phyloP scores from a whole-genome alignment of 148 eudicot species.

The Arbutus unedo region DNA sequence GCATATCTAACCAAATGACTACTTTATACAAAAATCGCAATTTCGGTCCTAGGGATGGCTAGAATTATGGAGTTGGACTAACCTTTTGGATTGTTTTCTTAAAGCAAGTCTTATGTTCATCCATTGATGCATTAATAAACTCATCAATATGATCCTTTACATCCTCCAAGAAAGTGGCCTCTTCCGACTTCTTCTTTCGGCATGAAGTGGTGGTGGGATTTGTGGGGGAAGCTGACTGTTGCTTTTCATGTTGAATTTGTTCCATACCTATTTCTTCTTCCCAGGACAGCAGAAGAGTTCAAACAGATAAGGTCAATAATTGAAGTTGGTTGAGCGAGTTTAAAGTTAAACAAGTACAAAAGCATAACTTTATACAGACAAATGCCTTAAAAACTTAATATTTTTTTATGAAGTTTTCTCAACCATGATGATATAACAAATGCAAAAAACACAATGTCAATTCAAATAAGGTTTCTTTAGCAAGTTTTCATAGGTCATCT shows the following conservation, averaged over 20 bases:
- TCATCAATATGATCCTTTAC: slow-evolving; percentile 87
- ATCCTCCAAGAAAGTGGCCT: slow-evolving; percentile 71
- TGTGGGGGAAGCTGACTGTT: slow-evolving; percentile 34
- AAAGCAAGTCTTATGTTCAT: slow-evolving; percentile 87
- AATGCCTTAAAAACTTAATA: not conserved
- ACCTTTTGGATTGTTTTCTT: slow-evolving; percentile 83
- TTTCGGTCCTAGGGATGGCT: not conserved
- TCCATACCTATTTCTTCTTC: slow-evolving; percentile 27
- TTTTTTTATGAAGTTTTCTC: not conserved
- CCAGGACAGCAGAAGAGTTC: not conserved
- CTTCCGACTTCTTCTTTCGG: slow-evolving; percentile 73
- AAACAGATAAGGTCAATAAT: not conserved
- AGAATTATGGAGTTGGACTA: not conserved
- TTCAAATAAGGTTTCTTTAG: not conserved
- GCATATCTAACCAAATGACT: not conserved
- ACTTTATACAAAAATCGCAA: not conserved
- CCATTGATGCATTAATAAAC: slow-evolving; percentile 83
- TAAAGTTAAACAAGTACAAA: not conserved
- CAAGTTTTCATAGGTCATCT: not conserved
- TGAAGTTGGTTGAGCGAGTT: not conserved
- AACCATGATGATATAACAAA: not conserved
- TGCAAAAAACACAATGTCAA: not conserved
- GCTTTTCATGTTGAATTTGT: slow-evolving; percentile 30
- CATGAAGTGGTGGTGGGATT: slow-evolving; percentile 53
- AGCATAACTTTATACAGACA: not conserved